These are phyloP conservation scores for Eucalyptus cloeziana DNA, from an alignment of 345 rosid genomes.

Conservation along the genomic window DNA sequence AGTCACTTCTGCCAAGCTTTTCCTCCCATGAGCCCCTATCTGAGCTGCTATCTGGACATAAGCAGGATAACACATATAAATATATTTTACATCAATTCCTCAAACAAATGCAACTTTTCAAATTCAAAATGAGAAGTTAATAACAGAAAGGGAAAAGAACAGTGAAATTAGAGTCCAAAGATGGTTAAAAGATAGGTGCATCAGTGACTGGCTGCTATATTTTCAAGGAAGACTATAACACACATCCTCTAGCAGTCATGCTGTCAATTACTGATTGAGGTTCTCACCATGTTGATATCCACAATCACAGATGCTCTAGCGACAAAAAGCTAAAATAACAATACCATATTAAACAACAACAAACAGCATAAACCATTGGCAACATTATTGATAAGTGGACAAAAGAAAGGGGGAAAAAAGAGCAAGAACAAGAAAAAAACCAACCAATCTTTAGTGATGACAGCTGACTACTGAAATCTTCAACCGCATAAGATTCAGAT, in stretches of 20 bases:
- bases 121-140: not conserved
- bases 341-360: not conserved
- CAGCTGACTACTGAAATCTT: constrained; percentile 86
- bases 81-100: not conserved
- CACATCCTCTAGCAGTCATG: not conserved
- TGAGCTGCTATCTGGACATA: constrained; percentile 44
- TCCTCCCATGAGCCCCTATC: constrained; percentile 69
- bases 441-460: constrained; percentile 84
- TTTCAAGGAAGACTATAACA: not conserved
- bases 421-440: constrained; percentile 8
- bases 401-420: not conserved
- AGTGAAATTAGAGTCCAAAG: not conserved
- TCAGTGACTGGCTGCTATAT: not conserved
- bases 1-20: constrained; percentile 69
- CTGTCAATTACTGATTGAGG: not conserved
- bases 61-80: not conserved
- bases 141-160: not conserved
- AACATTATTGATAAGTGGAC: not conserved
- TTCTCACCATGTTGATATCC: not conserved
- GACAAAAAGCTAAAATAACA: not conserved
- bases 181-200: not conserved
- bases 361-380: not conserved
- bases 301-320: not conserved
- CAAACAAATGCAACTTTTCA: not conserved
- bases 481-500: constrained; percentile 57